These are phyloP conservation scores for Eucalyptus paniculata DNA, from an alignment of 345 rosid species.

Conservation along the genomic window DNA sequence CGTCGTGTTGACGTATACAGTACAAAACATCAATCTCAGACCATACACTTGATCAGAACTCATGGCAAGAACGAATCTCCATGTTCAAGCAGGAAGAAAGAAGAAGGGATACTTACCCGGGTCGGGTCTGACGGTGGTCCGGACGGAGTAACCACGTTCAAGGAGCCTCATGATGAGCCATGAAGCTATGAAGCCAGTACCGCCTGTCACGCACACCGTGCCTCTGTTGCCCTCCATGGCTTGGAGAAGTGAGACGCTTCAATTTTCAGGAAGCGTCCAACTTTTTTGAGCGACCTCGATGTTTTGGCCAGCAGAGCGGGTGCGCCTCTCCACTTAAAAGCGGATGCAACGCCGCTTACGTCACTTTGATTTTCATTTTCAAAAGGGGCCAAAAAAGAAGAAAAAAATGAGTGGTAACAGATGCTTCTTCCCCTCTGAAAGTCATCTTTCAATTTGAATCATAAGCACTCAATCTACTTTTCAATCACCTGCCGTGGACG, in stretches of 20 bases:
- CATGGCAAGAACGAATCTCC: background rate
- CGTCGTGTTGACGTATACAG: background rate
- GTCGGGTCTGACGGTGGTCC: slow-evolving; percentile 29
- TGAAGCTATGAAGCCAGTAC: slow-evolving; percentile 41
- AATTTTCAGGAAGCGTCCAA: background rate
- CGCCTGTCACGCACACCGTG: slow-evolving; percentile 44
- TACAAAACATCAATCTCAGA: background rate
- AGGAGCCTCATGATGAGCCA: slow-evolving; percentile 51
- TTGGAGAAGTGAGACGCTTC: background rate
- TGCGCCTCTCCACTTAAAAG: background rate
- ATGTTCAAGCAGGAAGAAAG: background rate
- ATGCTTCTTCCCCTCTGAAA: background rate
- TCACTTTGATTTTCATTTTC: background rate
- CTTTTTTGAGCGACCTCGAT: background rate
- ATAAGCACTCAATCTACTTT: background rate
- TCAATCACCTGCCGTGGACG: background rate
- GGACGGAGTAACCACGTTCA: slow-evolving; percentile 33
- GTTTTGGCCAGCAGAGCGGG: background rate
- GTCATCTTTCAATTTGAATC: too few species aligned
- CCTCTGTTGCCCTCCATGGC: slow-evolving; percentile 6
- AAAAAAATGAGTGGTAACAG: background rate
- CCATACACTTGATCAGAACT: background rate
- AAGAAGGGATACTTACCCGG: slow-evolving; percentile 1
- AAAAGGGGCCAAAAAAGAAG: background rate
- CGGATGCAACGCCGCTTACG: background rate